phyloP scores from a whole-genome alignment of 495 filamentous ascomycete genomes.

The Glutinoglossum americanum region DNA sequence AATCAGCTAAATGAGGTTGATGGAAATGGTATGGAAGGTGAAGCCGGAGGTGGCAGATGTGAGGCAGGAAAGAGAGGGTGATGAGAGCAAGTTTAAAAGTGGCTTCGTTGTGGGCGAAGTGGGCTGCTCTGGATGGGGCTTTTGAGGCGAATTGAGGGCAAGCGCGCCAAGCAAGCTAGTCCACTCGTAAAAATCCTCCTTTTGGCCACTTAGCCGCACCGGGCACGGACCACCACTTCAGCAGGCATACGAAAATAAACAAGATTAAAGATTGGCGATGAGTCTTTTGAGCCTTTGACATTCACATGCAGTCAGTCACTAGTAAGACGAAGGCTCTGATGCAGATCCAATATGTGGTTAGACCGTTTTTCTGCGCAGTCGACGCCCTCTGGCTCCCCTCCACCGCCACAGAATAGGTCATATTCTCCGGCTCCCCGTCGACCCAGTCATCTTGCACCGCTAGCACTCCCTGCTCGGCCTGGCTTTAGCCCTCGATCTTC shows the following conservation, averaged over 20 bases:
- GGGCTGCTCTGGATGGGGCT: not conserved
- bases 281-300: not conserved
- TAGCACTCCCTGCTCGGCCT: slow-evolving; percentile 31
- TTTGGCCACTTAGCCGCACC: not conserved
- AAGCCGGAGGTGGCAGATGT: slow-evolving; percentile 1
- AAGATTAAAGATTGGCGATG: not conserved
- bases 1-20: slow-evolving; percentile 7
- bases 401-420: slow-evolving; percentile 34
- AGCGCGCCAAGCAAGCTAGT: not conserved
- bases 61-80: not conserved
- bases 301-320: not conserved
- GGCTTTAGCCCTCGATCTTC: slow-evolving; percentile 38
- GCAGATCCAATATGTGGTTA: slow-evolving; percentile 44
- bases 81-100: not conserved
- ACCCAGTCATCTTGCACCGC: slow-evolving; percentile 36
- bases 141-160: not conserved
- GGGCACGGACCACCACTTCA: not conserved
- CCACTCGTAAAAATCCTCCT: not conserved
- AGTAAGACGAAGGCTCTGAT: not conserved
- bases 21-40: slow-evolving; percentile 11
- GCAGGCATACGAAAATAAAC: not conserved
- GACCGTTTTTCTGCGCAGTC: slow-evolving; percentile 64
- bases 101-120: not conserved
- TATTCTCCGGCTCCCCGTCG: slow-evolving; percentile 49
- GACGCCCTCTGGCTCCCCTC: slow-evolving; percentile 36